Evolutionary conservation across 2,329 filamentous ascomycete genomes (phyloP), one percentile per base, ranked within the genome.

Genomic region (Diaporthe vaccinii): DNA sequence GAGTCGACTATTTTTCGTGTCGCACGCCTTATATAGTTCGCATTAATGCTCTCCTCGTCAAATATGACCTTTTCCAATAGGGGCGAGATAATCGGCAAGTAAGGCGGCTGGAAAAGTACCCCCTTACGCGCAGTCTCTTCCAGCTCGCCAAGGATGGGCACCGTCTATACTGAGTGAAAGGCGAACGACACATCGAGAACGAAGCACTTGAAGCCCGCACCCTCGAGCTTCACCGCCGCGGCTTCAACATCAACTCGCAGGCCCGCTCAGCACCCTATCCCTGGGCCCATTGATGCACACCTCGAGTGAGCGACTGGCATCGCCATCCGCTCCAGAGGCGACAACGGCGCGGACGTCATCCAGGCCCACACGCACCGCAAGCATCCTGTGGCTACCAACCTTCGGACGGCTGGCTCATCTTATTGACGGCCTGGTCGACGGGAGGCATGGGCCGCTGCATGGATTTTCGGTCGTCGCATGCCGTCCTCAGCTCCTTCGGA

Each of bases 1-100:
- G 95, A 94, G 81, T 94, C 88, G 76, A 95, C 93, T 0, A 91
- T 85, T 79, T 94, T 89, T 1, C 93, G 88, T 5, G 67, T 71
- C 8, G 41, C 44, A 1, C 53, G 51, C 0, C 51, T 39, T 1
- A 74, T 31, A 4, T 74, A 74, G 8, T 20, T 41, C 2, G 72
- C 62, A 28, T 74, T 69, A 0, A 74, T 31, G 1, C 41, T 69
- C 53, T 69, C 61, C 2, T 28, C 53, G 25, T 59, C 72, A 1
- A 46, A 71, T 1, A 70, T 77, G 3, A 72, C 65, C 6, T 25
- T 55, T 1, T 46, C 44, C 3, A 72, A 22, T n/a, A 71, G 57
- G 1, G 73, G 44, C 17, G 67, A 75, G 36, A 75, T 49, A 4
- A 75, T 20, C 1, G 73, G 73, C 1, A 72, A 9, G 4, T 17